Conservation (phyloP, 2,329 filamentous ascomycete species). For the Apiospora pterosperma region DNA sequence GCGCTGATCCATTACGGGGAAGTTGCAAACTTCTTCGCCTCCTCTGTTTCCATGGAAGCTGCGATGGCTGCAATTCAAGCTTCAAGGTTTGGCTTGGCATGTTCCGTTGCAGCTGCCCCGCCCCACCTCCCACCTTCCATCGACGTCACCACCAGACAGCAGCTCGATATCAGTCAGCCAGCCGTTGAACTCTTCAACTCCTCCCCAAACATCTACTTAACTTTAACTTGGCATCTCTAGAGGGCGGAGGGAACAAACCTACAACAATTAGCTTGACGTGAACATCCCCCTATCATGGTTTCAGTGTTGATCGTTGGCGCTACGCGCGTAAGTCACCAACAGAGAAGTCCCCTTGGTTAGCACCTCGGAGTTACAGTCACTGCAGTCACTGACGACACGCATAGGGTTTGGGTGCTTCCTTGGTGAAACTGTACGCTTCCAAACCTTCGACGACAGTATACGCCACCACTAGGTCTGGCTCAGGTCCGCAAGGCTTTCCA, state of each 20-base stretch:
- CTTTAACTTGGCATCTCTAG: neutral
- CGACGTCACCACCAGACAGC: neutral
- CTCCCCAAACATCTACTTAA: too few relatives aligned
- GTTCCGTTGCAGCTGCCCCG: neutral
- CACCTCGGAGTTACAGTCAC: neutral
- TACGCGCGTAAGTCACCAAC: conserved; percentile 41
- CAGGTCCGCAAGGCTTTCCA: conserved; percentile 38
- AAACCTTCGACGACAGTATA: conserved; percentile 48
- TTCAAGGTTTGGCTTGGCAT: neutral
- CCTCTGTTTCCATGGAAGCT: neutral
- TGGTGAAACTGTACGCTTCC: conserved; percentile 55
- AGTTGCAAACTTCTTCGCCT: too few relatives aligned
- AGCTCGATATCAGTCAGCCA: neutral
- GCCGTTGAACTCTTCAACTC: too few relatives aligned
- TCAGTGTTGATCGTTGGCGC: conserved; percentile 63
- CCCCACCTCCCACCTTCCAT: neutral
- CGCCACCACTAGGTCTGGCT: conserved; percentile 53
- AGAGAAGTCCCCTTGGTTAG: neutral
- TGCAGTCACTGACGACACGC: neutral
- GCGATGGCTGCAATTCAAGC: neutral
- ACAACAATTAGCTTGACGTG: neutral
- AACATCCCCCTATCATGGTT: conserved; percentile 30
- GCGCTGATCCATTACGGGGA: neutral
- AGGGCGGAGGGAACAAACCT: neutral
- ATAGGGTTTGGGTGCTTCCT: conserved; percentile 57